phyloP scores from a whole-genome alignment of 306 rosid species.

The Hippophae rhamnoides region DNA sequence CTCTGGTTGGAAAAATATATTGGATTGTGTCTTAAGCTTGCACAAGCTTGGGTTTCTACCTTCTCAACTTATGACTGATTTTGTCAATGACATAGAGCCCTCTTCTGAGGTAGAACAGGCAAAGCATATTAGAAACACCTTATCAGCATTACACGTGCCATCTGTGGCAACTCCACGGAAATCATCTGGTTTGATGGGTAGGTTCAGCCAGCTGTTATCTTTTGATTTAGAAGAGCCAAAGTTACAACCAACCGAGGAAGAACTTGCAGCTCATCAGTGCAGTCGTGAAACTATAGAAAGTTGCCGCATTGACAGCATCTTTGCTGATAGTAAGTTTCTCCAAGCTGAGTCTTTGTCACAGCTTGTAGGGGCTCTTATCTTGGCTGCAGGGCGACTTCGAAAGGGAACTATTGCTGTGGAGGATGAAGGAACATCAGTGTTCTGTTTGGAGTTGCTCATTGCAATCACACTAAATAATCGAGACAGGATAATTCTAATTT shows the following conservation, averaged over 20 bases:
- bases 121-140: slow-evolving; percentile 61
- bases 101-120: slow-evolving; percentile 70
- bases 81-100: slow-evolving; percentile 81
- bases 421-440: slow-evolving; percentile 97
- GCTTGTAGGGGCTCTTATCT: slow-evolving; percentile 84
- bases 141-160: slow-evolving; percentile 70
- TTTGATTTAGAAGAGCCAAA: slow-evolving; percentile 95
- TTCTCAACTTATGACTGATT: slow-evolving; percentile 93
- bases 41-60: slow-evolving; percentile 99
- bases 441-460: slow-evolving; percentile 88
- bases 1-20: slow-evolving; percentile 95
- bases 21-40: slow-evolving; percentile 87
- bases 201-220: slow-evolving; percentile 97
- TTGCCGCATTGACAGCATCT: slow-evolving; percentile 89
- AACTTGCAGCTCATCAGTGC: slow-evolving; percentile 95
- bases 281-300: slow-evolving; percentile 82
- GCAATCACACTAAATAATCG: slow-evolving; percentile 91
- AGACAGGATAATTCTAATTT: slow-evolving; percentile 83
- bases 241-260: slow-evolving; percentile 96
- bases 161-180: slow-evolving; percentile 84
- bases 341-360: slow-evolving; percentile 90
- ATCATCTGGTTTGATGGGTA: slow-evolving; percentile 97
- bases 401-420: slow-evolving; percentile 77
- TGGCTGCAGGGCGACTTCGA: slow-evolving; percentile 88
- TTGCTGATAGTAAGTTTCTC: slow-evolving; percentile 89